A percentile compares a stretch with the other conserved stretches of the same genome.
Evolutionary conservation across 2,329 filamentous ascomycete genomes (phyloP).

Genomic region (Geoglossum cookeanum): DNA sequence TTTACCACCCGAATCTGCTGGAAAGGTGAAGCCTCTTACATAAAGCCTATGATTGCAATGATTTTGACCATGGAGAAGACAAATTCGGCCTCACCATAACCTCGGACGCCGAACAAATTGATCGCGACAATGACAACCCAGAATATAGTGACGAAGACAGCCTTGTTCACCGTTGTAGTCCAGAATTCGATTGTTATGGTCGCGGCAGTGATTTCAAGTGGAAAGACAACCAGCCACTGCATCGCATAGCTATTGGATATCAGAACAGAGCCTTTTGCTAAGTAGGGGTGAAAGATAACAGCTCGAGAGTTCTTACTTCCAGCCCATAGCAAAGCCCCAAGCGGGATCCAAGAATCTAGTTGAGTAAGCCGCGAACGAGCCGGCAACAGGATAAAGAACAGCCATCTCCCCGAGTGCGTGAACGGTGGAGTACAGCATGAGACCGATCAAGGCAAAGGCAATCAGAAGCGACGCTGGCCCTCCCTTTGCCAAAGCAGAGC

Average conservation of each 20-base stretch:
- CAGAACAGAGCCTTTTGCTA: background rate
- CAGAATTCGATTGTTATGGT: slow-evolving; percentile 72
- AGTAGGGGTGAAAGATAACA: background rate
- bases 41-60: slow-evolving; percentile 69
- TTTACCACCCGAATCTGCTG: background rate
- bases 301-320: slow-evolving; percentile 43
- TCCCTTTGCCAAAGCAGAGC: slow-evolving; percentile 47
- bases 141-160: slow-evolving; percentile 71
- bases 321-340: slow-evolving; percentile 90
- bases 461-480: slow-evolving; percentile 63
- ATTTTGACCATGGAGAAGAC: slow-evolving; percentile 76
- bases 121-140: slow-evolving; percentile 56
- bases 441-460: slow-evolving; percentile 59
- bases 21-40: slow-evolving; percentile 33
- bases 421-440: slow-evolving; percentile 82
- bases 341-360: slow-evolving; percentile 84
- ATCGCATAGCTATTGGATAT: slow-evolving; percentile 46
- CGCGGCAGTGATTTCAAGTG: slow-evolving; percentile 72
- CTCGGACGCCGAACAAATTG: slow-evolving; percentile 75
- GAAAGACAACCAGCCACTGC: slow-evolving; percentile 71
- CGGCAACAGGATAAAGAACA: slow-evolving; percentile 75
- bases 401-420: slow-evolving; percentile 85
- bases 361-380: slow-evolving; percentile 81
- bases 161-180: slow-evolving; percentile 43
- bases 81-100: slow-evolving; percentile 81